Evolutionary conservation across 805 yeast species (phyloP).

Genomic region (Myxozyma udenii): DNA sequence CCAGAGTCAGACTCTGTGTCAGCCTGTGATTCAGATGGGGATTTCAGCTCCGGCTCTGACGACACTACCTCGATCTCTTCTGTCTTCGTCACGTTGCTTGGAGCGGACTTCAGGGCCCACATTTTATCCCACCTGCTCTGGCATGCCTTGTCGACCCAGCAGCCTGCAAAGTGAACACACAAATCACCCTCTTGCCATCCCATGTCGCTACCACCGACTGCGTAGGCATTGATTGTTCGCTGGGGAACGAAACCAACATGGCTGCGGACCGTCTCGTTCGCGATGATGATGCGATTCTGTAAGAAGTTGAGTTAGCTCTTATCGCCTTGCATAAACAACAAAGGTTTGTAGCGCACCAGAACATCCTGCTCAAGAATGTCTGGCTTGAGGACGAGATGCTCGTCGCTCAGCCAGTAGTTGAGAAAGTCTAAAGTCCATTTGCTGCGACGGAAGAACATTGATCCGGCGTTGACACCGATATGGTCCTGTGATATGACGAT

Average conservation of each 20-base stretch:
- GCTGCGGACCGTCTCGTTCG: conserved; percentile 21
- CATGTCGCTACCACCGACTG: conserved; percentile 21
- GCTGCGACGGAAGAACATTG: conserved; percentile 66
- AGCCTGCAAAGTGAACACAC: conserved; percentile 31
- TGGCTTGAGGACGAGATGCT: conserved; percentile 75
- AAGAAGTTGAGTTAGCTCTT: too few relatives aligned
- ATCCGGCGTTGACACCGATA: conserved; percentile 82
- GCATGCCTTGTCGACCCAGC: conserved; percentile 28
- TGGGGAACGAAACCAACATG: conserved; percentile 28
- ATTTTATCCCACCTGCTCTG: conserved; percentile 15
- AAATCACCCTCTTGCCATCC: conserved; percentile 28
- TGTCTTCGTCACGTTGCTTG: too few relatives aligned
- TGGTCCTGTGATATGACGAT: conserved; percentile 80
- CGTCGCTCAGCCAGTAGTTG: conserved; percentile 87
- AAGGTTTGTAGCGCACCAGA: conserved; percentile 39
- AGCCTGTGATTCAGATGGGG: too few relatives aligned
- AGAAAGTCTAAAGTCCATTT: conserved; percentile 68
- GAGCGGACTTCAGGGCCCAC: too few relatives aligned
- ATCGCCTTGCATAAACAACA: too few relatives aligned
- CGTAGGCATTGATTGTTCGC: conserved; percentile 27
- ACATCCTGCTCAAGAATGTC: conserved; percentile 88
- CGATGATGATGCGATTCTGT: conserved; percentile 48
- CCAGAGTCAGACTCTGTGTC: too few relatives aligned
- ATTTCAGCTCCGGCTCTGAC: not conserved
- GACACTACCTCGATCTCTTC: not conserved